Evolutionary conservation across 1,284 basidiomycete species (phyloP).

Genomic region (Leccinum huronense): DNA sequence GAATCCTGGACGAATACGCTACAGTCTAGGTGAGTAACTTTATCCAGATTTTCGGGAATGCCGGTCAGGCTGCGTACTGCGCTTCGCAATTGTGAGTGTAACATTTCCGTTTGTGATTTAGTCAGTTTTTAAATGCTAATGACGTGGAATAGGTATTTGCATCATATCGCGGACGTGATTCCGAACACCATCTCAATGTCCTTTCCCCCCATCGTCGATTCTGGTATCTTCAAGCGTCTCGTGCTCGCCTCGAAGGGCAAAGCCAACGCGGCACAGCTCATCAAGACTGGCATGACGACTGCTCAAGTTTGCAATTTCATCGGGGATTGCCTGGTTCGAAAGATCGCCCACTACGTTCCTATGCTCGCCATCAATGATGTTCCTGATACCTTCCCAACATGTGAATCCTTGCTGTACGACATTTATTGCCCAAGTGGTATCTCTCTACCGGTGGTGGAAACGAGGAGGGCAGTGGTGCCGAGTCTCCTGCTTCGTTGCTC

Average conservation of each 20-base stretch:
- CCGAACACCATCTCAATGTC: conserved; percentile 35
- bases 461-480: conserved; percentile 14
- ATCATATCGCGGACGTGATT: conserved; percentile 28
- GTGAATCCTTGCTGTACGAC: conserved; percentile 31
- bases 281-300: conserved; percentile 33
- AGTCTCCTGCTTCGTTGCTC: conserved; percentile 30
- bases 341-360: conserved; percentile 32
- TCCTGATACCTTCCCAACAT: conserved; percentile 27
- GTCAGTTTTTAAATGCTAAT: conserved; percentile 5
- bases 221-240: conserved; percentile 34
- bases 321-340: conserved; percentile 31
- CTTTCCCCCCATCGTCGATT: conserved; percentile 36
- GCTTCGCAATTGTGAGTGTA: conserved; percentile 29
- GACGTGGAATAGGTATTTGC: conserved; percentile 25
- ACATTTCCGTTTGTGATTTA: no score
- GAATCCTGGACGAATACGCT: conserved; percentile 22
- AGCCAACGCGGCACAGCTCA: conserved; percentile 31
- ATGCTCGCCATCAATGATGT: conserved; percentile 28
- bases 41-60: conserved; percentile 28
- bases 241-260: conserved; percentile 26
- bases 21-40: conserved; percentile 16
- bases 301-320: conserved; percentile 34
- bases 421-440: conserved; percentile 25
- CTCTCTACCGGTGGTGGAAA: conserved; percentile 17
- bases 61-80: conserved; percentile 35